phyloP scores from a whole-genome alignment of 345 rosid species.

The Erucastrum elatum region DNA sequence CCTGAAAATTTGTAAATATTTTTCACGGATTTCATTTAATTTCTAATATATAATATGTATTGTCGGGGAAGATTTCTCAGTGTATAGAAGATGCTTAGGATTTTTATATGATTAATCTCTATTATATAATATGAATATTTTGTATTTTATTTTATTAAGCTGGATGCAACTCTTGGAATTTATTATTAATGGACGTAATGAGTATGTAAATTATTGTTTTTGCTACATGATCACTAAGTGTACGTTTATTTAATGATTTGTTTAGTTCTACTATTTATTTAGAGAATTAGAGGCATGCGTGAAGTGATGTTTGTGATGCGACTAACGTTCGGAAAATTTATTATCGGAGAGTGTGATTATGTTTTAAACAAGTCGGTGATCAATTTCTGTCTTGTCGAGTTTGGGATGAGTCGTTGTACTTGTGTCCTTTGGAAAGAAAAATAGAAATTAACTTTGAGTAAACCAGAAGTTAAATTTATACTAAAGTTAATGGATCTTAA shows the following conservation, averaged over 20 bases:
- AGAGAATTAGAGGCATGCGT: constrained; percentile 25
- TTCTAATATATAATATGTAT: background rate
- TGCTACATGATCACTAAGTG: background rate
- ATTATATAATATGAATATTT: background rate
- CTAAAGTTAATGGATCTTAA: background rate
- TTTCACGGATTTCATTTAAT: constrained; percentile 21
- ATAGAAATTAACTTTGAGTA: constrained; percentile 1
- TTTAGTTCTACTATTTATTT: background rate
- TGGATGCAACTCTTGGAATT: constrained; percentile 19
- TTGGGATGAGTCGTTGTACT: constrained; percentile 20
- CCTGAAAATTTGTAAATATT: constrained; percentile 14
- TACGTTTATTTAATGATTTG: constrained; percentile 5
- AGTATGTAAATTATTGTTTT: constrained; percentile 19
- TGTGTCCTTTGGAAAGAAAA: constrained; percentile 21
- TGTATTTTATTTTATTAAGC: background rate
- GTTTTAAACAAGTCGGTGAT: constrained; percentile 4
- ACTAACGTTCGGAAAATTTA: constrained; percentile 23
- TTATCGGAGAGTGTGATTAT: constrained; percentile 19
- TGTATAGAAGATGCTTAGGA: constrained; percentile 15
- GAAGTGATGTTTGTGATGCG: constrained; percentile 20
- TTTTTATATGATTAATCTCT: constrained; percentile 8
- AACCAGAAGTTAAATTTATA: background rate
- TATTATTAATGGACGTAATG: constrained; percentile 21
- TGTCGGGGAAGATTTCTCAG: constrained; percentile 1
- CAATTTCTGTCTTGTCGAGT: constrained; percentile 8